A percentile compares a stretch with the other conserved stretches of the same genome.
phyloP scores from a whole-genome alignment of 257 asterid species.

The Perilla frutescens region DNA sequence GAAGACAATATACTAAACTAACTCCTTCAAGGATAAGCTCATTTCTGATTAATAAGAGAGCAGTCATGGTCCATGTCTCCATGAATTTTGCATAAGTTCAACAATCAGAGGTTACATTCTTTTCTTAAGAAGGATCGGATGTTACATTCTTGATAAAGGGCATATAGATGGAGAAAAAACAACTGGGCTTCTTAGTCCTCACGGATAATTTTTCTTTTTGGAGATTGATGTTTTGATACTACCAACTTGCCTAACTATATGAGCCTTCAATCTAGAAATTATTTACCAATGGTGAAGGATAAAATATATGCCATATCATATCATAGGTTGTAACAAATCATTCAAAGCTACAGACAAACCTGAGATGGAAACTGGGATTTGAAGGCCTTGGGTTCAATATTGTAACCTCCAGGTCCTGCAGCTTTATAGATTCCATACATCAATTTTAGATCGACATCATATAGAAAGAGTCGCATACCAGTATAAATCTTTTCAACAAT shows the following conservation, averaged over 20 bases:
- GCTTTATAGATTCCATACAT: conserved; percentile 93
- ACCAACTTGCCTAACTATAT: conserved; percentile 20
- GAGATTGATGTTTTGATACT: background rate
- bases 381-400: conserved; percentile 87
- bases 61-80: conserved; percentile 14
- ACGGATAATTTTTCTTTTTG: background rate
- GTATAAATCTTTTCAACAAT: conserved; percentile 70
- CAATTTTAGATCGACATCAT: conserved; percentile 76
- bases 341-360: conserved; percentile 56
- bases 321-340: conserved; percentile 13
- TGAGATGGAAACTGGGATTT: conserved; percentile 90
- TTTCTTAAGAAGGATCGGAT: background rate
- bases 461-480: conserved; percentile 89
- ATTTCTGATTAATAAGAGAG: background rate
- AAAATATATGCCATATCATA: background rate
- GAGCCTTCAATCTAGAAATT: conserved; percentile 15
- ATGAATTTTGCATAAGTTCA: background rate
- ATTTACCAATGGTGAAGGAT: conserved; percentile 19
- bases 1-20: background rate
- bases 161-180: conserved; percentile 16
- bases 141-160: background rate
- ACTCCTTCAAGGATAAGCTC: conserved; percentile 3
- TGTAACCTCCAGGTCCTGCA: conserved; percentile 81
- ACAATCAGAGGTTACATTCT: background rate
- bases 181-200: conserved; percentile 14